These are phyloP conservation scores for Cladosporium velox DNA, from an alignment of 2,329 filamentous ascomycete species.

Conservation along the genomic window DNA sequence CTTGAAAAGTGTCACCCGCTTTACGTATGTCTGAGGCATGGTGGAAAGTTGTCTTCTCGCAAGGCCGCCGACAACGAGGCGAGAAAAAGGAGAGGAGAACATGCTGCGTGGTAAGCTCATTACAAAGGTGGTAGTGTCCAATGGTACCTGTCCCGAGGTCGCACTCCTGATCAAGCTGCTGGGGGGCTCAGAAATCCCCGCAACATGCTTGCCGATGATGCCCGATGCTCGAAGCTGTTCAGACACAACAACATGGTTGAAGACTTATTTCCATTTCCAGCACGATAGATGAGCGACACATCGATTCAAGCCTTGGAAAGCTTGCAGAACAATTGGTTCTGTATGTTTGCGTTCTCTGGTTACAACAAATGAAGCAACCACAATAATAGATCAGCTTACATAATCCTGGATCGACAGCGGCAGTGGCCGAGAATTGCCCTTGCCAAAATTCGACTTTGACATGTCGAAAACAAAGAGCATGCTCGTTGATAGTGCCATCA, in stretches of 20 bases:
- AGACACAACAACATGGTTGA: neutral
- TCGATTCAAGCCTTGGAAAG: neutral
- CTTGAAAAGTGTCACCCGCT: conserved; percentile 57
- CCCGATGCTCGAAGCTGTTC: neutral
- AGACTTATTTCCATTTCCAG: neutral
- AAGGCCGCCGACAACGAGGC: neutral
- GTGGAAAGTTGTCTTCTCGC: conserved; percentile 21
- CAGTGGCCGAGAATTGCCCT: neutral
- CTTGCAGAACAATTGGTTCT: too few species aligned
- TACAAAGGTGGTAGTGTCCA: neutral
- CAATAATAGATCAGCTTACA: neutral
- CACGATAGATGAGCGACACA: neutral
- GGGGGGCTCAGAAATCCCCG: conserved; percentile 1
- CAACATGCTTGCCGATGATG: neutral
- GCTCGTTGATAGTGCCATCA: neutral
- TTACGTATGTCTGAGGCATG: conserved; percentile 37
- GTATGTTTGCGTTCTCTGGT: too few species aligned
- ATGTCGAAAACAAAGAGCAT: neutral
- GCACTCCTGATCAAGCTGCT: neutral
- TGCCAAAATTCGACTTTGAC: conserved; percentile 2
- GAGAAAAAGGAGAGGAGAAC: neutral
- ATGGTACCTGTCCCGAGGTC: conserved; percentile 4
- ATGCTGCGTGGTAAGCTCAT: neutral
- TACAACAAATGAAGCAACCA: neutral
- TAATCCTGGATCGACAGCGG: neutral